A percentile compares a stretch with the other conserved stretches of the same genome.
phyloP scores from a whole-genome alignment of 2,329 filamentous ascomycete genomes.

The Hypoxylon sp. region DNA sequence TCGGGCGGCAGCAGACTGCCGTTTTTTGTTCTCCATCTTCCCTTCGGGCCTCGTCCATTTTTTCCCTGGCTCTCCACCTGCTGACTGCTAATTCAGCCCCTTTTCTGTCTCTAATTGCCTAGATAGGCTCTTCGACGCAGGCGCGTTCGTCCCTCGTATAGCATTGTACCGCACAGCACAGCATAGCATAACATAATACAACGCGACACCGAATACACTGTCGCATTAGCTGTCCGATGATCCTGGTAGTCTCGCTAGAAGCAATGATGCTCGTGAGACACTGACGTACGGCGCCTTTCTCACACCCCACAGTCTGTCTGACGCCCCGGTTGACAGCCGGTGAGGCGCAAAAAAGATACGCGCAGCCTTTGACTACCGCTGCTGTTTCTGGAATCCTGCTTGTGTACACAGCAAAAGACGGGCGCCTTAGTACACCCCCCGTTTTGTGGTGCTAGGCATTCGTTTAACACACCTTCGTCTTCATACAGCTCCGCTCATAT shows the following conservation, averaged over 20 bases:
- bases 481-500: conserved; percentile 45
- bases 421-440: conserved; percentile 47
- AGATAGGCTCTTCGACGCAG: conserved; percentile 39
- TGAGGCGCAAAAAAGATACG: conserved; percentile 52
- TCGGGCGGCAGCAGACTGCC: conserved; percentile 49
- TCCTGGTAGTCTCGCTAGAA: conserved; percentile 50
- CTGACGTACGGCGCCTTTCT: conserved; percentile 49
- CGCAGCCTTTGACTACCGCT: conserved; percentile 33
- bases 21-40: conserved; percentile 46
- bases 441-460: conserved; percentile 50
- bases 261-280: conserved; percentile 56
- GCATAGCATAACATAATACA: conserved; percentile 44
- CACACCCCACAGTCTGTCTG: conserved; percentile 52
- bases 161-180: conserved; percentile 33
- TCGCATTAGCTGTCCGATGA: conserved; percentile 49
- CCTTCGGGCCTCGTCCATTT: conserved; percentile 46
- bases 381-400: conserved; percentile 22
- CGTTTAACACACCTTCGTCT: conserved; percentile 55
- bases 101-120: conserved; percentile 35
- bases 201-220: conserved; percentile 44
- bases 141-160: conserved; percentile 28
- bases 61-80: conserved; percentile 42
- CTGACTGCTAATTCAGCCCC: conserved; percentile 44
- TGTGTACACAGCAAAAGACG: conserved; percentile 46
- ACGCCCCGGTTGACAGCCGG: conserved; percentile 51